Percentiles rank a stretch among this genome's conserved stretches.
phyloP scores from a whole-genome alignment of 2,329 filamentous ascomycete genomes.

The Diaporthe destruens region DNA sequence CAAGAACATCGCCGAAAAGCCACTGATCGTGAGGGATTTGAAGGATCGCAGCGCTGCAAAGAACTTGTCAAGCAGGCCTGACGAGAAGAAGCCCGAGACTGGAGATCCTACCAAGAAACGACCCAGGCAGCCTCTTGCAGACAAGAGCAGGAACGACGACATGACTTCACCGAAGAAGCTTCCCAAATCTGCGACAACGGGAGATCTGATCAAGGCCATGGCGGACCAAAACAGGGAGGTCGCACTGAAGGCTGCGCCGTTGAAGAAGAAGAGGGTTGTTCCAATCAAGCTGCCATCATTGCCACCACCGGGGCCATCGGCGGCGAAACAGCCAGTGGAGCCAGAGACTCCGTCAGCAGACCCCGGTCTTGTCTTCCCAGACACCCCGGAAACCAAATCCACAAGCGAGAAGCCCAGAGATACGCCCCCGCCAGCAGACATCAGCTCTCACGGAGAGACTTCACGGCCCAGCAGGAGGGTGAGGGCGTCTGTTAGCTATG shows the following conservation, averaged over 20 bases:
- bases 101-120: conserved; percentile 45
- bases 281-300: conserved; percentile 49
- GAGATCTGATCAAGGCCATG: conserved; percentile 49
- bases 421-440: conserved; percentile 71
- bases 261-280: conserved; percentile 45
- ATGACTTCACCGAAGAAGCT: conserved; percentile 70
- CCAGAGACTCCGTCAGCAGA: conserved; percentile 54
- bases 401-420: conserved; percentile 56
- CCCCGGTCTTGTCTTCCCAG: conserved; percentile 58
- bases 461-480: conserved; percentile 76
- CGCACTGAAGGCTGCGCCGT: conserved; percentile 36
- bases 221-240: conserved; percentile 41
- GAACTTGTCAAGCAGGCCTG: conserved; percentile 58
- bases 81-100: conserved; percentile 51
- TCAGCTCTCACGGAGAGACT: conserved; percentile 67
- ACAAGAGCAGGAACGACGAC: conserved; percentile 72
- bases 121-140: conserved; percentile 62
- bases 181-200: conserved; percentile 48
- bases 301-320: conserved; percentile 41
- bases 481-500: conserved; percentile 80
- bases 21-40: conserved; percentile 44
- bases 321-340: conserved; percentile 45
- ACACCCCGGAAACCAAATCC: conserved; percentile 62
- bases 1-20: conserved; percentile 41
- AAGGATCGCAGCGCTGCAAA: conserved; percentile 60